Percentiles rank a stretch among this genome's conserved stretches.
These are phyloP conservation scores for Trapa incisa DNA, from an alignment of 345 rosid species.

Conservation along the genomic window DNA sequence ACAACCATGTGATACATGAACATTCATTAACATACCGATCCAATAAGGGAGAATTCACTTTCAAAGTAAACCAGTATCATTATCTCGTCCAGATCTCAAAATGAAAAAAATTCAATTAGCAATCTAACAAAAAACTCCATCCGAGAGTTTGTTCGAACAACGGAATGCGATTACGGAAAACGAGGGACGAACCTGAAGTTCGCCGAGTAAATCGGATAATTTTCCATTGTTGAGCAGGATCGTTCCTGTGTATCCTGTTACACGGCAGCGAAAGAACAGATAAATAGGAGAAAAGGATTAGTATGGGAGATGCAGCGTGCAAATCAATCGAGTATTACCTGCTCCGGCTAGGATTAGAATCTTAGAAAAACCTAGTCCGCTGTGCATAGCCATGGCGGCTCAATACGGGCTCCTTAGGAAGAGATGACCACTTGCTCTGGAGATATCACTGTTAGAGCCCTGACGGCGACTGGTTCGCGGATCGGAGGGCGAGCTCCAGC, in stretches of 20 bases:
- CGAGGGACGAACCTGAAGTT: constrained; percentile 49
- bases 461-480: no score
- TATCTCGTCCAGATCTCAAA: neutral
- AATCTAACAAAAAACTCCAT: neutral
- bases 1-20: neutral
- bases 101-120: neutral
- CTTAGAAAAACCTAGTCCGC: no score
- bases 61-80: neutral
- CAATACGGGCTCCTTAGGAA: no score
- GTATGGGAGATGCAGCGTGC: neutral
- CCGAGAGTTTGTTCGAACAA: neutral
- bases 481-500: no score
- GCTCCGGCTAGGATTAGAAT: no score
- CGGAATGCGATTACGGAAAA: neutral
- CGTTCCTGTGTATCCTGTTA: constrained; percentile 70
- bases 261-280: neutral
- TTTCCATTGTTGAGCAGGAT: constrained; percentile 65
- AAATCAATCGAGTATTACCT: no score
- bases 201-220: constrained; percentile 61
- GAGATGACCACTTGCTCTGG: no score
- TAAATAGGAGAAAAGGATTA: neutral
- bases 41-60: neutral
- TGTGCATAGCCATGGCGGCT: no score
- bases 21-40: neutral
- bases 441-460: no score